These are phyloP conservation scores for Globisporangium middletonii DNA, from an alignment of 352 stramenopile genomes.

Conservation along the genomic window DNA sequence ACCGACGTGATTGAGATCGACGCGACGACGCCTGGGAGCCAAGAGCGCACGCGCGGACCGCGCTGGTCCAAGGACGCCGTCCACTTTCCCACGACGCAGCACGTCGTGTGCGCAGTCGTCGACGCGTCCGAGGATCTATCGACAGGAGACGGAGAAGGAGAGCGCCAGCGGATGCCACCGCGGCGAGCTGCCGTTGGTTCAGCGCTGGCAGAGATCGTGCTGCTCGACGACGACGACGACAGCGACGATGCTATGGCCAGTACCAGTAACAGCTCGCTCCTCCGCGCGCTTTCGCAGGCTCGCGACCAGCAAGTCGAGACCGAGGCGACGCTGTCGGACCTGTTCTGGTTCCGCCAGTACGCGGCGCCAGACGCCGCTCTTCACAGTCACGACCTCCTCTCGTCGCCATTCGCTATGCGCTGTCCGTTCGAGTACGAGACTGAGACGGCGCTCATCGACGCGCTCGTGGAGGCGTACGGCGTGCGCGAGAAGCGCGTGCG, in stretches of 20 bases:
- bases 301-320: constrained; percentile 29
- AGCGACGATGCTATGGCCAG: not conserved
- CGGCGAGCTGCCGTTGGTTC: not conserved
- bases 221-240: constrained; percentile 28
- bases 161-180: not conserved
- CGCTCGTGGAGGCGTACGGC: constrained; percentile 40
- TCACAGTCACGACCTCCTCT: not conserved
- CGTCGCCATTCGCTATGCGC: not conserved
- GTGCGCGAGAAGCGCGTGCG: constrained; percentile 53
- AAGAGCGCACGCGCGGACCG: constrained; percentile 13
- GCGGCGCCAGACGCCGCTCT: not conserved
- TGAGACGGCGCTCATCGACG: constrained; percentile 42
- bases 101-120: constrained; percentile 18
- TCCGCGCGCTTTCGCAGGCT: constrained; percentile 12
- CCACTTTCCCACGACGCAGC: constrained; percentile 42
- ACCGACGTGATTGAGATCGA: constrained; percentile 25
- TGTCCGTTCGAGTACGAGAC: constrained; percentile 10
- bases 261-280: constrained; percentile 3
- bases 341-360: constrained; percentile 57
- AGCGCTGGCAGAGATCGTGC: constrained; percentile 13
- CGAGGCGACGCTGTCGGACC: constrained; percentile 38
- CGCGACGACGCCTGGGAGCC: not conserved
- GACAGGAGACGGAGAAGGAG: not conserved
- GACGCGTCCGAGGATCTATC: constrained; percentile 15
- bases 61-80: constrained; percentile 35